Evolutionary conservation across 306 rosid species (phyloP).

Genomic region (Mimosa pudica): DNA sequence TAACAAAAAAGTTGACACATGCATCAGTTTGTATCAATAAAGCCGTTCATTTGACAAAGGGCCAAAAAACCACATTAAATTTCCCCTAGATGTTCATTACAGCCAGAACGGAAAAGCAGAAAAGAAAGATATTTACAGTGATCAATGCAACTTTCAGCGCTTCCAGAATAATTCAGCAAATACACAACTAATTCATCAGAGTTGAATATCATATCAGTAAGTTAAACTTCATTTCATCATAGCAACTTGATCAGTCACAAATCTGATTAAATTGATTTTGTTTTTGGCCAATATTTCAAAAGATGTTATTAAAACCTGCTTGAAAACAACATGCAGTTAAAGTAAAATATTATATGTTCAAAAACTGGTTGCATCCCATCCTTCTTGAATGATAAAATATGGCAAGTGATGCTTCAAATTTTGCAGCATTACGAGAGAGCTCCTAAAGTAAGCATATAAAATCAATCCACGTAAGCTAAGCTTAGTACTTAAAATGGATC

Average conservation of each 20-base stretch:
- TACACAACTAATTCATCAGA: constrained; percentile 1
- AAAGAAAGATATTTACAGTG: neutral
- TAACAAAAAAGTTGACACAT: constrained; percentile 18
- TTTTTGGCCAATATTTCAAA: neutral
- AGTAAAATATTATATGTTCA: neutral
- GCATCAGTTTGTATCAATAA: constrained; percentile 27
- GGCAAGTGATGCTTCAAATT: constrained; percentile 29
- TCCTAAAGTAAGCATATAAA: constrained; percentile 13
- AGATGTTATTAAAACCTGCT: constrained; percentile 4
- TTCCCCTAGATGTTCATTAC: constrained; percentile 22
- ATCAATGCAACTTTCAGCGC: constrained; percentile 5
- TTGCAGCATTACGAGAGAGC: constrained; percentile 10
- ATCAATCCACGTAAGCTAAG: constrained; percentile 22
- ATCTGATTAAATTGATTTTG: constrained; percentile 13
- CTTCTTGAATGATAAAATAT: constrained; percentile 9
- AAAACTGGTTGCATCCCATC: constrained; percentile 20
- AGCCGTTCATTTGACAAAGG: neutral
- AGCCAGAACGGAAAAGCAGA: neutral
- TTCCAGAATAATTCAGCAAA: constrained; percentile 10
- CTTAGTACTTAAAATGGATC: constrained; percentile 35
- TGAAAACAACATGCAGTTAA: neutral
- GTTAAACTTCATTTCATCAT: constrained; percentile 27
- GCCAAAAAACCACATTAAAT: neutral
- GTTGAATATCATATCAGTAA: constrained; percentile 22
- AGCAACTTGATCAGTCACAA: constrained; percentile 9